Conservation (phyloP, 108 stramenopile genomes). For the Skeletonema marinoi region DNA sequence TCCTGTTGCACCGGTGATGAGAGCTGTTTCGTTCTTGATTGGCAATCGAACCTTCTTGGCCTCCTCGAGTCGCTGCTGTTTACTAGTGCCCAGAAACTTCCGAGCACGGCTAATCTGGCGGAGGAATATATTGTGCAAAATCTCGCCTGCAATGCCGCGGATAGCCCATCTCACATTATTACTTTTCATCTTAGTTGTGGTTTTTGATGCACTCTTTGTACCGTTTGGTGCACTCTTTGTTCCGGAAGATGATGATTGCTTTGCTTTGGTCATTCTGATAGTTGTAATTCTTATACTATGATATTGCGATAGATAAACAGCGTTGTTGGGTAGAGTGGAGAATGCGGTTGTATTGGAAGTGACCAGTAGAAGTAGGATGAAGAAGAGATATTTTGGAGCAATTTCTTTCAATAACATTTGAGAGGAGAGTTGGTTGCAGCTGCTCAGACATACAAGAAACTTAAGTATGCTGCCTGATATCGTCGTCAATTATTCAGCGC, state of each 20-base stretch:
- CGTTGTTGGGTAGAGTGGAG: background rate
- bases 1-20: constrained; percentile 43
- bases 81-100: background rate
- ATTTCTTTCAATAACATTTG: too few species aligned
- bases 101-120: constrained; percentile 14
- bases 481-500: too few species aligned
- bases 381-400: background rate
- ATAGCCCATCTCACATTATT: constrained; percentile 42
- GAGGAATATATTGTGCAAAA: constrained; percentile 34
- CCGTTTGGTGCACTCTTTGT: background rate
- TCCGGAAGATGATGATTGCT: background rate
- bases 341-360: background rate
- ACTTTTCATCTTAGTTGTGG: constrained; percentile 3
- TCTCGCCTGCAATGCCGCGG: constrained; percentile 30
- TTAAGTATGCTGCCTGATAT: too few species aligned
- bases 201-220: background rate
- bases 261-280: background rate
- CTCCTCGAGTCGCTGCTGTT: constrained; percentile 8
- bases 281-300: background rate
- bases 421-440: too few species aligned
- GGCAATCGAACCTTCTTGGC: constrained; percentile 9
- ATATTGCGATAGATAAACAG: background rate
- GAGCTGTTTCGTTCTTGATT: constrained; percentile 25
- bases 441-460: too few species aligned
- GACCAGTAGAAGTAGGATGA: background rate